phyloP scores from a whole-genome alignment of 2,329 filamentous ascomycete species.

The Taxawa tesnikishii region DNA sequence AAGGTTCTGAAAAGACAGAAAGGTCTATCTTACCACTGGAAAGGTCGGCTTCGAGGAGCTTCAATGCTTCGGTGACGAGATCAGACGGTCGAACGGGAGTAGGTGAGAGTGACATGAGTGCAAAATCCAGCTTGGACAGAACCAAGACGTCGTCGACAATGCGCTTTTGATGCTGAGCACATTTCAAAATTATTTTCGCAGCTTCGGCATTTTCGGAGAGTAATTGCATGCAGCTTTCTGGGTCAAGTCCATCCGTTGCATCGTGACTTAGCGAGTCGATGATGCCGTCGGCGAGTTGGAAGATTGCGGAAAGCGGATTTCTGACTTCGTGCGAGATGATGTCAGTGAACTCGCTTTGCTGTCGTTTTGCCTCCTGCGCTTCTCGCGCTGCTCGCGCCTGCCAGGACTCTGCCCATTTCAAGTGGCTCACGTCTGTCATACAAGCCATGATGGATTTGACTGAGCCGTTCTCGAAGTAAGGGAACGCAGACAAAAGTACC shows the following conservation, averaged over 20 bases:
- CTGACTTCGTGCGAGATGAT: constrained; percentile 30
- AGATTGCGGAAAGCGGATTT: constrained; percentile 22
- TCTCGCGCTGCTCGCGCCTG: constrained; percentile 30
- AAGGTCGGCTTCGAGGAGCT: constrained; percentile 23
- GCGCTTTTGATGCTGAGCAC: constrained; percentile 30
- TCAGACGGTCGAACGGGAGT: constrained; percentile 13
- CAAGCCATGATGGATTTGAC: constrained; percentile 6
- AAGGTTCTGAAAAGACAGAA: constrained; percentile 13
- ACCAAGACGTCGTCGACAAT: constrained; percentile 27
- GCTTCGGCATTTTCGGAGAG: too few species aligned
- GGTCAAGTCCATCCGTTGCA: too few species aligned
- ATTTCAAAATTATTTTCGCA: too few species aligned
- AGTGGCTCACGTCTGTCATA: constrained; percentile 4
- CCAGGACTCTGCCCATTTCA: constrained; percentile 21
- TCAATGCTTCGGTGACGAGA: constrained; percentile 15
- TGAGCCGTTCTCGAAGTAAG: constrained; percentile 3
- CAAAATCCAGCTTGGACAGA: constrained; percentile 20
- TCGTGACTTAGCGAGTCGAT: constrained; percentile 14
- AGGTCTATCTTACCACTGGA: constrained; percentile 17
- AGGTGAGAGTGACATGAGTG: constrained; percentile 16
- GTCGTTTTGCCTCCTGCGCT: constrained; percentile 29
- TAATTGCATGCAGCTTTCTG: constrained; percentile 26
- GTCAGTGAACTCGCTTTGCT: constrained; percentile 34
- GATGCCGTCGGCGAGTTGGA: constrained; percentile 20
- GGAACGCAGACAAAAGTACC: constrained; percentile 3